Conservation (phyloP, 805 yeast genomes). For the Priceomyces melissophilus region DNA sequence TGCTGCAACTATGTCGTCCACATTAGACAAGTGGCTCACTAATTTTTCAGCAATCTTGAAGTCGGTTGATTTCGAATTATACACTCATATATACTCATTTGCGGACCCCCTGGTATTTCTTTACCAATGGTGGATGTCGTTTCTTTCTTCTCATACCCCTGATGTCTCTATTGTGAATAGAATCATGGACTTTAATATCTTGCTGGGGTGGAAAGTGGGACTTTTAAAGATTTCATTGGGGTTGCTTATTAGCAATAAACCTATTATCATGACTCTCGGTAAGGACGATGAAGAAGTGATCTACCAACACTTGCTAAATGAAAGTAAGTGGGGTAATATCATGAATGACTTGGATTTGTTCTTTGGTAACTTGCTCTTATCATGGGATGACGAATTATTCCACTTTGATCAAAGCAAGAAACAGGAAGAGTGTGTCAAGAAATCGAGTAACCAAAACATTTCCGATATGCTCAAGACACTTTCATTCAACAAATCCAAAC, state of each 20-base stretch:
- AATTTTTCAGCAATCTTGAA: constrained; percentile 48
- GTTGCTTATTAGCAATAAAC: constrained; percentile 46
- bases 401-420: neutral
- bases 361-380: constrained; percentile 35
- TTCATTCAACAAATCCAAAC: constrained; percentile 16
- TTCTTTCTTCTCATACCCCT: constrained; percentile 60
- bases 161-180: constrained; percentile 44
- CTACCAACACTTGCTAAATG: constrained; percentile 42
- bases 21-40: constrained; percentile 48
- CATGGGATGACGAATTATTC: constrained; percentile 34
- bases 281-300: constrained; percentile 40
- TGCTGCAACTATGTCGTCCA: constrained; percentile 49
- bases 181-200: constrained; percentile 48
- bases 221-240: constrained; percentile 56
- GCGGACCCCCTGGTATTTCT: constrained; percentile 47
- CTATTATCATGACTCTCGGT: constrained; percentile 34
- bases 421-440: neutral
- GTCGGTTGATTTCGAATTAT: constrained; percentile 38
- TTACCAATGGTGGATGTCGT: constrained; percentile 66
- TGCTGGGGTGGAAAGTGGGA: constrained; percentile 53
- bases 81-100: constrained; percentile 38
- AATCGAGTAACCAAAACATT: constrained; percentile 14
- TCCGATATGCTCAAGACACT: constrained; percentile 29
- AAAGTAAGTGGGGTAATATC: constrained; percentile 42
- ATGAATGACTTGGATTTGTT: constrained; percentile 34